Percentiles rank a stretch among this genome's conserved stretches.
Conservation (phyloP, 345 rosid species). For the Eucalyptus decipiens region DNA sequence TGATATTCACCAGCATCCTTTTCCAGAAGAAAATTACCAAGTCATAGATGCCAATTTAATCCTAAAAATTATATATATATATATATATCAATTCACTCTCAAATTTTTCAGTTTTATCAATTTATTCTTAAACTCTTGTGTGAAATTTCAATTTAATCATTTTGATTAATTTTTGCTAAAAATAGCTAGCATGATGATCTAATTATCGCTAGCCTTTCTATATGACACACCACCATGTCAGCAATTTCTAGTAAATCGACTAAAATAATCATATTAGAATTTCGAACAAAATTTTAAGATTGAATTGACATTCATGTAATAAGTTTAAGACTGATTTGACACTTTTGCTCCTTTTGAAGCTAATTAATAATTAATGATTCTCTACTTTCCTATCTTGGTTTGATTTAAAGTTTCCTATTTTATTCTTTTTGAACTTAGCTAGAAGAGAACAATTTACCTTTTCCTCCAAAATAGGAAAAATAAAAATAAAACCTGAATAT, state of each 20-base stretch:
- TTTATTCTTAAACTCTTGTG: accelerated
- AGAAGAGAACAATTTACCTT: neutral
- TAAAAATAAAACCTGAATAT: too few species aligned
- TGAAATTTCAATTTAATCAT: neutral
- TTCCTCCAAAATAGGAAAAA: neutral
- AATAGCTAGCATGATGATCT: too few species aligned
- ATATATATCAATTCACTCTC: accelerated
- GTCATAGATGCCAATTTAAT: neutral
- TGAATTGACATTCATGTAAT: accelerated
- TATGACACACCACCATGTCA: accelerated
- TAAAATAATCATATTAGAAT: too few species aligned
- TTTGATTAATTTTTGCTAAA: accelerated
- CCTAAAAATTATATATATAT: too few species aligned
- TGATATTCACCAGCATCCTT: neutral
- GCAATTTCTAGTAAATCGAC: accelerated
- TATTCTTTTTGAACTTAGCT: neutral
- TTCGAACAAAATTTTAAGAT: too few species aligned
- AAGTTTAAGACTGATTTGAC: accelerated
- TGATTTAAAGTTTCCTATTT: neutral
- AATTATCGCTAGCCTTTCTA: accelerated
- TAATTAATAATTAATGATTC: too few species aligned
- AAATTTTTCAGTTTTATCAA: too few species aligned
- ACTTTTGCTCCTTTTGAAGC: neutral
- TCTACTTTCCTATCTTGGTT: neutral
- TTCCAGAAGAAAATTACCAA: neutral